These are phyloP conservation scores for Prinsepia uniflora DNA, from an alignment of 306 rosid species.

Conservation along the genomic window DNA sequence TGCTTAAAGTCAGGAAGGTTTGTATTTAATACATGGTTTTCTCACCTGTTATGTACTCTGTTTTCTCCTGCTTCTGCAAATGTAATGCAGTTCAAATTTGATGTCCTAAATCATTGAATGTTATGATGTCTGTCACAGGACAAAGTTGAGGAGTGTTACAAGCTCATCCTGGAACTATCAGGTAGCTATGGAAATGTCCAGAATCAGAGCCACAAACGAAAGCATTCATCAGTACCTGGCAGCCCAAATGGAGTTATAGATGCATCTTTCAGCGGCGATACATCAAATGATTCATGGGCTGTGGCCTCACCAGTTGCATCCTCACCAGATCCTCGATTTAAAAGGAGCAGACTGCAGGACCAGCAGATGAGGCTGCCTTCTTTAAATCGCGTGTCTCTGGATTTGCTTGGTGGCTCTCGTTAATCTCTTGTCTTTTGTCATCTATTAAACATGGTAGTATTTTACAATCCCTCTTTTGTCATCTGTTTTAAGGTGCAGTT, in stretches of 20 bases:
- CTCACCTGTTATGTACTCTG: neutral
- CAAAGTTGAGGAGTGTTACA: constrained; percentile 60
- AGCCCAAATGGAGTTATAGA: constrained; percentile 62
- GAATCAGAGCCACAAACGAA: constrained; percentile 44
- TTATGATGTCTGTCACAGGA: constrained; percentile 47
- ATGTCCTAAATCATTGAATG: constrained; percentile 11
- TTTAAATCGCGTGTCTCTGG: constrained; percentile 43
- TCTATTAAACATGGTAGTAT: constrained; percentile 43
- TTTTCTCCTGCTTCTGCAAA: constrained; percentile 14
- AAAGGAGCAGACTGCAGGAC: constrained; percentile 59
- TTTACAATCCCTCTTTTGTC: constrained; percentile 30
- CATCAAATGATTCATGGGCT: constrained; percentile 65
- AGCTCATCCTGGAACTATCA: constrained; percentile 42
- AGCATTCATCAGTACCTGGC: constrained; percentile 41
- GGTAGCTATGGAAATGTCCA: constrained; percentile 28
- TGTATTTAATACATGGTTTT: constrained; percentile 22
- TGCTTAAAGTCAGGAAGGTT: constrained; percentile 76
- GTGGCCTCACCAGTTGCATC: constrained; percentile 36
- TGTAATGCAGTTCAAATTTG: constrained; percentile 7
- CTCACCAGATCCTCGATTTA: constrained; percentile 46
- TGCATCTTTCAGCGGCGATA: constrained; percentile 57
- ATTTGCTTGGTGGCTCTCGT: constrained; percentile 53
- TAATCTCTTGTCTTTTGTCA: constrained; percentile 43
- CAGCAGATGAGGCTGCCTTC: constrained; percentile 59
- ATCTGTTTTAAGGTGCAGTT: constrained; percentile 33